Base-by-base conservation (phyloP, 768 basidiomycete species). In the Russula vinacea region DNA sequence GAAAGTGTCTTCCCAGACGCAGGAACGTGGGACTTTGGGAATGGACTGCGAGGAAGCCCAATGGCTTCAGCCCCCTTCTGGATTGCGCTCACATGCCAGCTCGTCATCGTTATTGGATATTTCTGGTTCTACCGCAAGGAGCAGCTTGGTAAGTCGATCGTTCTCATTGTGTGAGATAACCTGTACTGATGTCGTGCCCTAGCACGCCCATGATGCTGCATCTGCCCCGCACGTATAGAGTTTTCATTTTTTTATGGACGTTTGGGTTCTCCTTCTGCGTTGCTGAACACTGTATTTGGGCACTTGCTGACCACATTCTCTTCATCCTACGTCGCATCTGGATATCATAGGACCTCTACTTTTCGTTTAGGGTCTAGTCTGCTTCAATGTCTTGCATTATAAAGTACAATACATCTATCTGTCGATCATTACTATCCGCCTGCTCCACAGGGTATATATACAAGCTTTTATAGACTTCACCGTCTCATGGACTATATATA, bases 61-160 rank as follows among this genome's bases (percentile, higher is more conserved):
- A 86, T 93, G 84, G 90, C 88, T 22, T 79, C 83, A 17, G 87
- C 91, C 60, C 81, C 90, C 51, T 96, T 96, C 80, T 96, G 94
- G 94, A 76, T 94, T 56, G 92, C 91, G 52, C 78, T 91, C 60
- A 70, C 85, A 8, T 90, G 85, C 73, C 91, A 93, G 73, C 71
- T 96, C 59, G 74, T 94, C 68, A 93, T 96, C 71, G 92, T 95
- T 62, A 75, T 87, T 65, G 94, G 94, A 24, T 96, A 96, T 78
- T 94, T 94, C 80, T 91, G 91, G 91, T 95, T 96, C 84, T 96
- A 95, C 77, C 86, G 94, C 75, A 94, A 92, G 78, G 94, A 96
- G 76, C 94, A 96, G 74, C 83, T 96, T 65, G 76, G 89, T 90
- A 73, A 58, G 89, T 80, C 3, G 33, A 3, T 33, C 8, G 5